Evolutionary conservation across 192 early-diverging fungal species (phyloP), one percentile per base, ranked within the genome.

Genomic region (Kickxella alabastrina): DNA sequence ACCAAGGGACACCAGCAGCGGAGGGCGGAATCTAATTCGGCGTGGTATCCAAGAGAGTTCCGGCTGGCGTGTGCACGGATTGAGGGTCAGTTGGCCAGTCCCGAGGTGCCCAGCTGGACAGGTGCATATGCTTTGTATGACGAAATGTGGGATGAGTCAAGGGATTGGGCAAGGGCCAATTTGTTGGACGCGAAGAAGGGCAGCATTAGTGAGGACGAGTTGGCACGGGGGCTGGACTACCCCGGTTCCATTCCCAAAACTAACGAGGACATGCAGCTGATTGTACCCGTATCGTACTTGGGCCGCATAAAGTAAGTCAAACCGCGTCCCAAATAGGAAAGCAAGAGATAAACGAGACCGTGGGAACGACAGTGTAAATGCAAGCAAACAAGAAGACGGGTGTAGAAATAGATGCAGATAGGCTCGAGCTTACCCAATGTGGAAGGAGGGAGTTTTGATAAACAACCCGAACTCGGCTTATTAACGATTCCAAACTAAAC

Each of bases 301-400:
- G 69, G 69, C 13, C 62, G 69, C 17, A 73, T 73, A 52, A 73
- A 73, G 69, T 70, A 54, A 62, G 54, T 70, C n/a, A n/a, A n/a
- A n/a, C n/a, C n/a, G n/a, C n/a, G n/a, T n/a, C n/a, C n/a, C n/a
- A n/a, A n/a, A n/a, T n/a, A n/a, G n/a, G n/a, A n/a, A n/a, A n/a
- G n/a, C n/a, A n/a, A n/a, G n/a, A n/a, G n/a, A n/a, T n/a, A n/a
- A n/a, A n/a, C n/a, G n/a, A n/a, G n/a, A n/a, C n/a, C n/a, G n/a
- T n/a, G n/a, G n/a, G n/a, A n/a, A n/a, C n/a, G n/a, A n/a, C n/a
- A n/a, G n/a, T n/a, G n/a, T n/a, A n/a, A n/a, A n/a, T n/a, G n/a
- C n/a, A n/a, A n/a, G n/a, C n/a, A n/a, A n/a, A n/a, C n/a, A n/a
- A n/a, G n/a, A n/a, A n/a, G n/a, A n/a, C n/a, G n/a, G n/a, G n/a